A percentile compares a stretch with the other conserved stretches of the same genome.
Conservation (phyloP, 2,329 filamentous ascomycete species). For the Aureobasidium melanogenum region DNA sequence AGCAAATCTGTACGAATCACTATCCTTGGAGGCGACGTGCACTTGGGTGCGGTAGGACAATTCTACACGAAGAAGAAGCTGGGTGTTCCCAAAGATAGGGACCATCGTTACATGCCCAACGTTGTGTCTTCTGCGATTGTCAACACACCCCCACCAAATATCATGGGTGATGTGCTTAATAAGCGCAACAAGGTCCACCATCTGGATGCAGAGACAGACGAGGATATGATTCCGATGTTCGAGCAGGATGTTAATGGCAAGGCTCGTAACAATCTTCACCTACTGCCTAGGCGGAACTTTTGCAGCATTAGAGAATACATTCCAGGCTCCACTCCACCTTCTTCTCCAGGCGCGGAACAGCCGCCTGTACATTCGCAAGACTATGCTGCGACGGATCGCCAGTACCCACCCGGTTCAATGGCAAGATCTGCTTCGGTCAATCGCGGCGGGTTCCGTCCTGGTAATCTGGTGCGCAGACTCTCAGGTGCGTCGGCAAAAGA, state of each 20-base stretch:
- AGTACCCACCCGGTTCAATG: conserved; percentile 25
- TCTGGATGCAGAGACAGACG: conserved; percentile 66
- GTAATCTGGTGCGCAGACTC: conserved; percentile 35
- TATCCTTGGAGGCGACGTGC: conserved; percentile 88
- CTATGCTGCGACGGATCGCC: conserved; percentile 10
- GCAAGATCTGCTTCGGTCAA: conserved; percentile 25
- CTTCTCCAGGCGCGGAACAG: conserved; percentile 47
- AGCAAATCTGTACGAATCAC: conserved; percentile 89
- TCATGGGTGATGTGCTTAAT: conserved; percentile 86
- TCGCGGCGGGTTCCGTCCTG: conserved; percentile 26
- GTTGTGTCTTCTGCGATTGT: conserved; percentile 89
- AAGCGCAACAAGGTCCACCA: conserved; percentile 74
- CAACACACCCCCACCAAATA: conserved; percentile 78
- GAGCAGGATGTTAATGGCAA: conserved; percentile 81
- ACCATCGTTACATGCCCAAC: conserved; percentile 96
- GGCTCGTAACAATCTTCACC: conserved; percentile 78
- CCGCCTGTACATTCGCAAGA: background rate
- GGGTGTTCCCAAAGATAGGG: conserved; percentile 67
- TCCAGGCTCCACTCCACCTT: conserved; percentile 65
- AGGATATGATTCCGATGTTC: conserved; percentile 94
- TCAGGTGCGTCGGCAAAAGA: conserved; percentile 23
- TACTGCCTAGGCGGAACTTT: conserved; percentile 90
- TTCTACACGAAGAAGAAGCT: conserved; percentile 90
- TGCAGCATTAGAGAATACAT: conserved; percentile 82
- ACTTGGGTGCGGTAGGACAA: conserved; percentile 83